Conservation (phyloP, 2,329 filamentous ascomycete genomes). For the Westerdykella ornata region DNA sequence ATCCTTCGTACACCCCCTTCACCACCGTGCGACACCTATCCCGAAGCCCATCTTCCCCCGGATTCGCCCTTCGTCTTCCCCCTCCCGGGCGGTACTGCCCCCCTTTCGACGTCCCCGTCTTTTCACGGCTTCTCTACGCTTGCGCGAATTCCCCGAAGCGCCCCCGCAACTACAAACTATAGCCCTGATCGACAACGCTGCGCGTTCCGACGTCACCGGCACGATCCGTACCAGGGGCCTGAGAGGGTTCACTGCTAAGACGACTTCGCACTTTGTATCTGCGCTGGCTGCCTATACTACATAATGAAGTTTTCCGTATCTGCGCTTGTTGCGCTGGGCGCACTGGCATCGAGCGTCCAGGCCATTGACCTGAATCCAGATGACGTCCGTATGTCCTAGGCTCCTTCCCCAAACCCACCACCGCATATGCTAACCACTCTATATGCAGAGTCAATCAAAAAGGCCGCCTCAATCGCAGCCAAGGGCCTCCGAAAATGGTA, state of each 20-base stretch:
- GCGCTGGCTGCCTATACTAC: slow-evolving; percentile 8
- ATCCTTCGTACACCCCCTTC: not conserved
- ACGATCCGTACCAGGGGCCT: slow-evolving; percentile 9
- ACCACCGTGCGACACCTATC: slow-evolving; percentile 9
- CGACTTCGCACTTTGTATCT: slow-evolving; percentile 1
- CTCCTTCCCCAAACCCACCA: no score
- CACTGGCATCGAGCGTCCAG: slow-evolving; percentile 25
- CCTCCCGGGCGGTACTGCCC: not conserved
- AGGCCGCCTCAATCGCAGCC: slow-evolving; percentile 55
- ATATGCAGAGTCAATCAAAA: slow-evolving; percentile 55
- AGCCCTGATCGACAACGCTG: slow-evolving; percentile 7
- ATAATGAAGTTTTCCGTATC: slow-evolving; percentile 33
- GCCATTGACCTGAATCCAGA: slow-evolving; percentile 29
- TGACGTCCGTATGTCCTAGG: slow-evolving; percentile 19
- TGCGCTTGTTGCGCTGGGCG: slow-evolving; percentile 25
- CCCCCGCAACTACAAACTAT: not conserved
- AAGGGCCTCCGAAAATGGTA: slow-evolving; percentile 59
- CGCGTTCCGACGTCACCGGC: slow-evolving; percentile 4
- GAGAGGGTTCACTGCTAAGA: slow-evolving; percentile 6
- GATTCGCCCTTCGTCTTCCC: not conserved
- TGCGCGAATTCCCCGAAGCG: not conserved
- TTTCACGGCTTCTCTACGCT: slow-evolving; percentile 8
- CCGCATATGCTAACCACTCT: slow-evolving; percentile 8
- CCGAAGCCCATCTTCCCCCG: slow-evolving; percentile 17
- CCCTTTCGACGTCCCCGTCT: not conserved